Percentiles rank a stretch among this genome's conserved stretches.
Evolutionary conservation across 495 filamentous ascomycete species (phyloP).

Genomic region (Annulohypoxylon stygium): DNA sequence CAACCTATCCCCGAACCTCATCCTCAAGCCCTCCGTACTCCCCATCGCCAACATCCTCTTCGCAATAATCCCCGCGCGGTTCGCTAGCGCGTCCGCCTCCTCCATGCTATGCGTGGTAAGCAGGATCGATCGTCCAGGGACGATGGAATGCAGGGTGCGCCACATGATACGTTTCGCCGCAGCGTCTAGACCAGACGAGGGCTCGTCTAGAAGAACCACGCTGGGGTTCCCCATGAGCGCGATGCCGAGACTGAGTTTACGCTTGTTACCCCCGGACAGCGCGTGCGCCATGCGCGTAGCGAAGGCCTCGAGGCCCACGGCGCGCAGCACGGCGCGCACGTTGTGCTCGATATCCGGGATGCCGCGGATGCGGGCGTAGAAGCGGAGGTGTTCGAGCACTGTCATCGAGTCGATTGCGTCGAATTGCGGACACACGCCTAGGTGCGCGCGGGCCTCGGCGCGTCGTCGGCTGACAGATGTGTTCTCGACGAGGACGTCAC

Average conservation of each 20-base stretch:
- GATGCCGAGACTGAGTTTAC: slow-evolving; percentile 80
- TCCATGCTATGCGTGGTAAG: slow-evolving; percentile 87
- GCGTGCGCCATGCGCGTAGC: slow-evolving; percentile 71
- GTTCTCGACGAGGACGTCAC: slow-evolving; percentile 82
- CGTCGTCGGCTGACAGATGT: slow-evolving; percentile 74
- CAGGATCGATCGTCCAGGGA: slow-evolving; percentile 71
- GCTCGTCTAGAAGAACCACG: slow-evolving; percentile 79
- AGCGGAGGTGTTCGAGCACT: slow-evolving; percentile 75
- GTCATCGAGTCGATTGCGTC: slow-evolving; percentile 79
- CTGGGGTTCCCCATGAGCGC: slow-evolving; percentile 81
- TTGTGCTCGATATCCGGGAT: slow-evolving; percentile 73
- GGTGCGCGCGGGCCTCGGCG: slow-evolving; percentile 72
- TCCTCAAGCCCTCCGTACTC: slow-evolving; percentile 69
- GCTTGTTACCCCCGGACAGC: slow-evolving; percentile 79
- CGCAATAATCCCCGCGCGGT: slow-evolving; percentile 78
- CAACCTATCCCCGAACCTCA: slow-evolving; percentile 70
- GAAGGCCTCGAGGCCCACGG: slow-evolving; percentile 72
- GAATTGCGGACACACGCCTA: slow-evolving; percentile 85
- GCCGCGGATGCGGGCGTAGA: slow-evolving; percentile 80
- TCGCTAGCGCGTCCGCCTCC: slow-evolving; percentile 79
- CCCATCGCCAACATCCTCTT: slow-evolving; percentile 78
- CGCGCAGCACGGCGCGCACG: slow-evolving; percentile 68
- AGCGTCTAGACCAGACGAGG: slow-evolving; percentile 77
- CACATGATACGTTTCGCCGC: slow-evolving; percentile 82
- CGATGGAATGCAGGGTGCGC: slow-evolving; percentile 71